These are phyloP conservation scores for Coemansia sp. DNA, from an alignment of 192 early-diverging fungal genomes.

Conservation along the genomic window DNA sequence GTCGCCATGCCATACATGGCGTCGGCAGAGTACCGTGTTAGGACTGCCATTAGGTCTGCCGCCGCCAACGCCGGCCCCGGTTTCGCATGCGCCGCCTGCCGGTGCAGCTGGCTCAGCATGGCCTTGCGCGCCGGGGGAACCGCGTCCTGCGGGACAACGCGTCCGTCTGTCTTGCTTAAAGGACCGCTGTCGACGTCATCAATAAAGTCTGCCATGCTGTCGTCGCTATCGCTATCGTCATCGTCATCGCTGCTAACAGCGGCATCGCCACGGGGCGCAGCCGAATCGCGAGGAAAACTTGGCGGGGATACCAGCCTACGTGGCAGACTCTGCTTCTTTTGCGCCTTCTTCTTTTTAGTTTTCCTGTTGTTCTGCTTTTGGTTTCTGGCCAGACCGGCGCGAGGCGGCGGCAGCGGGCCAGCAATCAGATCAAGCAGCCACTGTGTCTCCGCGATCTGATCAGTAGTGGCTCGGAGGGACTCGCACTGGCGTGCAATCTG, in stretches of 20 bases:
- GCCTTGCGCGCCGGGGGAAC: no score
- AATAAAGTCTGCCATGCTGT: no score
- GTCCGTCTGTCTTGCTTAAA: neutral
- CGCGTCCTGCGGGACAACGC: neutral
- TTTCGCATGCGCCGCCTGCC: no score
- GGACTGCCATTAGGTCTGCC: neutral
- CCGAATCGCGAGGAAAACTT: neutral
- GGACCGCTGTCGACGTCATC: neutral
- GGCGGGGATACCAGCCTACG: neutral
- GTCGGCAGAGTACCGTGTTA: neutral
- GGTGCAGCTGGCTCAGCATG: no score
- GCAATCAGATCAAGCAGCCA: slow-evolving; percentile 27
- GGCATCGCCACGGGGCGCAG: neutral
- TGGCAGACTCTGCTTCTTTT: neutral
- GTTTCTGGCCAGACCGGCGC: neutral
- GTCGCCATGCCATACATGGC: neutral
- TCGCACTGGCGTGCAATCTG: slow-evolving; percentile 6
- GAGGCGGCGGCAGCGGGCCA: slow-evolving; percentile 4
- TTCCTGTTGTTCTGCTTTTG: neutral
- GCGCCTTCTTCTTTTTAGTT: neutral
- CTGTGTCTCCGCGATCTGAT: slow-evolving; percentile 8
- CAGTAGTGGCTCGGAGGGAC: slow-evolving; percentile 8
- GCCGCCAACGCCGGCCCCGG: neutral
- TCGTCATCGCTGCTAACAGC: neutral
- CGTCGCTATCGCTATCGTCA: slow-evolving; percentile 14